Base-by-base conservation (phyloP, 129 eudicot species). In the Ambrosia artemisiifolia region DNA sequence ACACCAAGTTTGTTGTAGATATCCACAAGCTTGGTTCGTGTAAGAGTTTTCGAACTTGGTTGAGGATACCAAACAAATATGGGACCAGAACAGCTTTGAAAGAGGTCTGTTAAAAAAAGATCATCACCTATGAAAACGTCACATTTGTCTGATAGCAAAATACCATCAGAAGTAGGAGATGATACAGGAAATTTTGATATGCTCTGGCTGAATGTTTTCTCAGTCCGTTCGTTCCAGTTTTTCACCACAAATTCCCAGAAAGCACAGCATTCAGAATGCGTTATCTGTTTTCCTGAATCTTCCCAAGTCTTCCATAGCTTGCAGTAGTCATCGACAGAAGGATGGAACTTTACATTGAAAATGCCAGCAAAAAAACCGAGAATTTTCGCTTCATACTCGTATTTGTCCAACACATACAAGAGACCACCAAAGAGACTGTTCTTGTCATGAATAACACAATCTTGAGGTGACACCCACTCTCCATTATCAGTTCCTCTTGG, bases 111-210 rank as follows among this genome's bases (percentile, higher is more conserved):
- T 36, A 84, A 44, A 7, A 74, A 67, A 24, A 87, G 82, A 77
- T 87, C 89, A 69, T 87, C 93, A 0, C 80, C 85, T 28, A 87
- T 77, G 56, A 87, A 84, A 0, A 84, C 83, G 14, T 87, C 85
- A 5, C 44, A 30, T 42, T 84, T 87, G 76, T 82, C 70, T 3
- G 60, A 8, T 11, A 87, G 66, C 38, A 16, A 11, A 40, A 87
- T 76, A 8, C 46, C 72, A 34, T 60, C 71, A 0, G 85, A 82
- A 55, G 7, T 38, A 11, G 79, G 68, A 71, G 43, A 19, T 19
- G 38, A 18, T 3, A 73, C 94, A 0, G 89, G 87, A 46, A 87
- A 65, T 72, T 84, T 82, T 19, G 5, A 10, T 72, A 87, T 42
- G 44, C 16, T 68, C 8, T 72, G 65, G 1, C 51, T 32, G 51